Percentiles rank a stretch among this genome's conserved stretches.
phyloP scores from a whole-genome alignment of 139 green algal species.

The Zygnema circumcarinatum region DNA sequence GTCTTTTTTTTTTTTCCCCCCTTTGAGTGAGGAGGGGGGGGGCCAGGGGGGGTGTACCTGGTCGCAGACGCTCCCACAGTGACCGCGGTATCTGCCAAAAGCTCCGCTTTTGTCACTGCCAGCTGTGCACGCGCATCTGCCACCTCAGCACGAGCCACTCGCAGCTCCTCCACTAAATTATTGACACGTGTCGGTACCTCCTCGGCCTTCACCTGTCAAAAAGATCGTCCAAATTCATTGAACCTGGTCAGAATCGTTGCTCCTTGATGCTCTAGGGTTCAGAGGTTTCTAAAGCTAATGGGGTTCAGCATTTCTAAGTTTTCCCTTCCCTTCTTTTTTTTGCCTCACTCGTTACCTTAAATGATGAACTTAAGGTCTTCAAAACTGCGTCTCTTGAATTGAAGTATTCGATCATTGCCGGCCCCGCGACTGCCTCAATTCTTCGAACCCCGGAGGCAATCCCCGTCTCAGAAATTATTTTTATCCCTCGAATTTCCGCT shows the following conservation, averaged over 20 bases:
- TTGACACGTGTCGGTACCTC: slow-evolving; percentile 67
- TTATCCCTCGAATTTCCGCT: slow-evolving; percentile 80
- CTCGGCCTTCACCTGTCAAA: slow-evolving; percentile 56
- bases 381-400: slow-evolving; percentile 71
- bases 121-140: slow-evolving; percentile 71
- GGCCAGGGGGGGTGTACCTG: background rate
- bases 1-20: too few relatives aligned
- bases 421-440: slow-evolving; percentile 87
- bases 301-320: too few relatives aligned
- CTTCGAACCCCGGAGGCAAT: slow-evolving; percentile 85
- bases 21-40: background rate
- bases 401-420: slow-evolving; percentile 80
- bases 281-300: too few relatives aligned
- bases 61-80: background rate
- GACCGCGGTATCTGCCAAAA: slow-evolving; percentile 62
- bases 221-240: too few relatives aligned
- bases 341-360: too few relatives aligned
- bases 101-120: slow-evolving; percentile 73
- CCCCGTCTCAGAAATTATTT: slow-evolving; percentile 82
- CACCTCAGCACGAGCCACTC: slow-evolving; percentile 72
- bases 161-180: slow-evolving; percentile 68
- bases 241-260: too few relatives aligned
- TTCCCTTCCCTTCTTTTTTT: too few relatives aligned
- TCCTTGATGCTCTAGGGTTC: too few relatives aligned
- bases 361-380: slow-evolving; percentile 58